Conservation (phyloP, 768 basidiomycete species). For the Suillus paluster region DNA sequence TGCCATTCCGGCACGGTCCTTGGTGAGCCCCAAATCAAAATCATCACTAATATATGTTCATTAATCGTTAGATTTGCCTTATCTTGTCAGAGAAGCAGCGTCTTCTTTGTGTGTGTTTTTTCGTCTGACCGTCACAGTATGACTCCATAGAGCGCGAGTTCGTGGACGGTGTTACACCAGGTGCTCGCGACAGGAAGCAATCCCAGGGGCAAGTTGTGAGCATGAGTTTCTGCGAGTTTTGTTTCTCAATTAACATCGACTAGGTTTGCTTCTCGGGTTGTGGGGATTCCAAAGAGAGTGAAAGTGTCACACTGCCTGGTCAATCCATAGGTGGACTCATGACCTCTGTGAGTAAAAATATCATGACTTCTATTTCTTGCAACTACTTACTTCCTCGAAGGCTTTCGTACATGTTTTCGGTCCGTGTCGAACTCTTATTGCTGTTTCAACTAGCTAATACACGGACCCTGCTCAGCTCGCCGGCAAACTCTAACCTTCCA, state of each 20-base stretch:
- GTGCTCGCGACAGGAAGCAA: not conserved
- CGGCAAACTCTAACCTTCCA: not conserved
- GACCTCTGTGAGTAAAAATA: not conserved
- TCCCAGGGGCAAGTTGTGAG: slow-evolving; percentile 1
- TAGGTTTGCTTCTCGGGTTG: slow-evolving; percentile 6
- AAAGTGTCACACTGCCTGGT: not conserved
- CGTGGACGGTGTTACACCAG: not conserved
- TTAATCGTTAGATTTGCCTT: not conserved
- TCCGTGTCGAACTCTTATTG: not conserved
- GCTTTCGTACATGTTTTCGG: slow-evolving; percentile 7
- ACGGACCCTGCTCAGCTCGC: not conserved
- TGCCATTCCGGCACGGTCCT: slow-evolving; percentile 7
- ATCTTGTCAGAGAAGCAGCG: not conserved
- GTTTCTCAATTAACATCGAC: not conserved
- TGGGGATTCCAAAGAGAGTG: slow-evolving; percentile 2
- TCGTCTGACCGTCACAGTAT: not conserved
- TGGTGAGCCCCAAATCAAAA: not conserved
- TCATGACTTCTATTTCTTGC: not conserved
- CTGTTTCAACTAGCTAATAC: not conserved
- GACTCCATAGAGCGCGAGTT: not conserved
- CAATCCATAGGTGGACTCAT: not conserved
- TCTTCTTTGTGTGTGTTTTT: not conserved
- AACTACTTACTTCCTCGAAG: not conserved
- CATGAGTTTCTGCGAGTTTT: not conserved
- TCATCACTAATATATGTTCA: not conserved